Conservation (phyloP, 176 grass and related monocot species). For the Oryza glumipatula region DNA sequence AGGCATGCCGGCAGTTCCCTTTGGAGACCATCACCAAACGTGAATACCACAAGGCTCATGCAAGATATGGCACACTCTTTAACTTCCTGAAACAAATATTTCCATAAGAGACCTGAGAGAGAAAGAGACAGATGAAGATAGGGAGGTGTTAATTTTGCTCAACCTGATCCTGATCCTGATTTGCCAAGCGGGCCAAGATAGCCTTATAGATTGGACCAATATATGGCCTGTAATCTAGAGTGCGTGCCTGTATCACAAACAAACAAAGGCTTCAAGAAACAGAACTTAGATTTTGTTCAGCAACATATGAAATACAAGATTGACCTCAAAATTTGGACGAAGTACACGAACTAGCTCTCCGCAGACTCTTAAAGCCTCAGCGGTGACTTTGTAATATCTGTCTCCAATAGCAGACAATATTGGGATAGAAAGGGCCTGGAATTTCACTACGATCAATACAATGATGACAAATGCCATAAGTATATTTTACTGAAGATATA, state of each 20-base stretch:
- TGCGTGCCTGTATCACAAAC: slow-evolving; percentile 53
- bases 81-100: slow-evolving; percentile 70
- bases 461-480: background rate
- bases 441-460: slow-evolving; percentile 24
- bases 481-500: background rate
- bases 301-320: slow-evolving; percentile 29
- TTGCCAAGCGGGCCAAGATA: slow-evolving; percentile 87
- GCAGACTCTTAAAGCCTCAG: slow-evolving; percentile 95
- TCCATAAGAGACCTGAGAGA: slow-evolving; percentile 8
- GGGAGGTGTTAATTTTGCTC: background rate
- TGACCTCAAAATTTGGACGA: slow-evolving; percentile 85
- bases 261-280: slow-evolving; percentile 3
- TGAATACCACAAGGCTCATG: slow-evolving; percentile 93
- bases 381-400: slow-evolving; percentile 99
- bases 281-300: slow-evolving; percentile 12
- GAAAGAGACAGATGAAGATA: background rate
- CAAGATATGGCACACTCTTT: slow-evolving; percentile 85
- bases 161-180: slow-evolving; percentile 99
- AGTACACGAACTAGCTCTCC: slow-evolving; percentile 92
- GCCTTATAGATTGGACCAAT: slow-evolving; percentile 83
- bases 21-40: slow-evolving; percentile 90
- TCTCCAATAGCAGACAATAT: slow-evolving; percentile 95
- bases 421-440: slow-evolving; percentile 87
- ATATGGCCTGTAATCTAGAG: slow-evolving; percentile 78
- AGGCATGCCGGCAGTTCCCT: slow-evolving; percentile 87